These are phyloP conservation scores for Ophiocordyceps sinensis DNA, from an alignment of 2,329 filamentous ascomycete species.

Conservation along the genomic window DNA sequence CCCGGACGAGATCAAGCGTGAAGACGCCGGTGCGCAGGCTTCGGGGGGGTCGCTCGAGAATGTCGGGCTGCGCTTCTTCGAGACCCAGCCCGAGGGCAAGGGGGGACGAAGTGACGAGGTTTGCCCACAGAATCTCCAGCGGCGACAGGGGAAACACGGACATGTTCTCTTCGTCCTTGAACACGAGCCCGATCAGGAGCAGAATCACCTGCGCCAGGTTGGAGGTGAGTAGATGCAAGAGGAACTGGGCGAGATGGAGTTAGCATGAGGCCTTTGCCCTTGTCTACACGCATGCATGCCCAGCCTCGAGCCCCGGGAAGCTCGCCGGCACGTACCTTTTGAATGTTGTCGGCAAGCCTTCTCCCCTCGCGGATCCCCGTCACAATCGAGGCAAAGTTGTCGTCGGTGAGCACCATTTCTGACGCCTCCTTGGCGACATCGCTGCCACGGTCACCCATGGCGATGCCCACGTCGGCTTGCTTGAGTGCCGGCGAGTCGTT, in stretches of 20 bases:
- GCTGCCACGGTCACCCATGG: slow-evolving; percentile 56
- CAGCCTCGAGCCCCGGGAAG: neutral
- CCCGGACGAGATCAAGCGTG: slow-evolving; percentile 47
- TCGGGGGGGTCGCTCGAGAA: slow-evolving; percentile 52
- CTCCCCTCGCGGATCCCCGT: slow-evolving; percentile 59
- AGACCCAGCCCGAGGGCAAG: slow-evolving; percentile 59
- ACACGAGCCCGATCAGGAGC: slow-evolving; percentile 53
- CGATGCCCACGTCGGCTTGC: slow-evolving; percentile 60
- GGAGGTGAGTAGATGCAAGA: slow-evolving; percentile 52
- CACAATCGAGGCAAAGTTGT: slow-evolving; percentile 73
- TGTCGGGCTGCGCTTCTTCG: slow-evolving; percentile 53
- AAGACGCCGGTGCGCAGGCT: slow-evolving; percentile 46
- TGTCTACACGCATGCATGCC: neutral
- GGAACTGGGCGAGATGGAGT: slow-evolving; percentile 24
- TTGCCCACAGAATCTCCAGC: slow-evolving; percentile 64
- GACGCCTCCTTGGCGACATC: slow-evolving; percentile 70
- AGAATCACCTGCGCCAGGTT: slow-evolving; percentile 58
- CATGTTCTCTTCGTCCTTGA: slow-evolving; percentile 43
- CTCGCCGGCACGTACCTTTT: slow-evolving; percentile 39
- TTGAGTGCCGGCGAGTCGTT: slow-evolving; percentile 63
- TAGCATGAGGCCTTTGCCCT: neutral
- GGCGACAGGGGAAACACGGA: slow-evolving; percentile 59
- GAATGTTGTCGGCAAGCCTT: slow-evolving; percentile 57
- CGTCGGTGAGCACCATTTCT: slow-evolving; percentile 78
- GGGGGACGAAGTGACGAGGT: slow-evolving; percentile 58